Evolutionary conservation across 2,329 filamentous ascomycete genomes (phyloP).

Genomic region (Fusarium sp.): DNA sequence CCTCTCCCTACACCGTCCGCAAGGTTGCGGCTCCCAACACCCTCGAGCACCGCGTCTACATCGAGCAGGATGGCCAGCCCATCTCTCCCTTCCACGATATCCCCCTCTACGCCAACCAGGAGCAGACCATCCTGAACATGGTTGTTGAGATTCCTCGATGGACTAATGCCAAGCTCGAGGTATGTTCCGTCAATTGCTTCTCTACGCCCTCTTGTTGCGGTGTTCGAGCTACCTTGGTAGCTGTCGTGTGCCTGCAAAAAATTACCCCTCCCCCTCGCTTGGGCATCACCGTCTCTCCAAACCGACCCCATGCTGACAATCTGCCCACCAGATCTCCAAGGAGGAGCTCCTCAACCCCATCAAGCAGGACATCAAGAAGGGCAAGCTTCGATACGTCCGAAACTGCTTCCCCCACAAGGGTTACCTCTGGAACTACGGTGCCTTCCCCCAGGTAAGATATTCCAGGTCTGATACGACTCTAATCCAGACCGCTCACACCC

Average conservation of each 20-base stretch:
- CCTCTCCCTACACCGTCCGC: constrained; percentile 79
- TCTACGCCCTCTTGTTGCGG: not conserved
- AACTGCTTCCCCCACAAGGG: constrained; percentile 99
- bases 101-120: constrained; percentile 95
- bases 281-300: constrained; percentile 16
- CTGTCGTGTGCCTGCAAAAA: constrained; percentile 26
- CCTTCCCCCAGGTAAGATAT: constrained; percentile 88
- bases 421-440: constrained; percentile 99
- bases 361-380: constrained; percentile 99
- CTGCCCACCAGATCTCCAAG: constrained; percentile 86
- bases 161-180: constrained; percentile 99
- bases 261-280: constrained; percentile 27
- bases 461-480: constrained; percentile 9
- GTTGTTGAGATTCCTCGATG: constrained; percentile 98
- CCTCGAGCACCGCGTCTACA: constrained; percentile 95
- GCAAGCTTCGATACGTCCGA: constrained; percentile 98
- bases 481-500: constrained; percentile 17
- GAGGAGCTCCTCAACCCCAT: constrained; percentile 98
- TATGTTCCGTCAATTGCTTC: constrained; percentile 57
- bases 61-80: constrained; percentile 96
- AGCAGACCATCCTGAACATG: constrained; percentile 99
- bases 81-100: constrained; percentile 99
- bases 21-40: constrained; percentile 93
- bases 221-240: constrained; percentile 4
- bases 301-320: constrained; percentile 38